Percentiles rank a stretch among this genome's conserved stretches.
Conservation (phyloP, 495 filamentous ascomycete genomes). For the Xylaria cubensis region DNA sequence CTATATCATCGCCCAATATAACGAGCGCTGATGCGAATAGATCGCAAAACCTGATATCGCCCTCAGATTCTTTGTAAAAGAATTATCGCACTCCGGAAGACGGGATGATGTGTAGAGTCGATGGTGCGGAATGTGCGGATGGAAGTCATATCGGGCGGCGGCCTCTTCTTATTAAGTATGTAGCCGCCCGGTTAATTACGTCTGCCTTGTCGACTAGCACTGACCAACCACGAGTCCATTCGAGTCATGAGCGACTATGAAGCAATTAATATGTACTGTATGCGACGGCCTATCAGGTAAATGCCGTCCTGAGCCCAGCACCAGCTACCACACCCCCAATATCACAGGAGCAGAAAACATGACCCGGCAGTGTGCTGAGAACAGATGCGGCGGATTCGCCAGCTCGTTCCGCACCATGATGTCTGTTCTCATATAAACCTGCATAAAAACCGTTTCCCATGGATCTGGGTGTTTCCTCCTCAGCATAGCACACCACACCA, state of each 20-base stretch:
- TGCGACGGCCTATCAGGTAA: conserved; percentile 20
- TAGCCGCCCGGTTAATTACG: conserved; percentile 9
- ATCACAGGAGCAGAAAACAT: background rate
- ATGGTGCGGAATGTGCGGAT: background rate
- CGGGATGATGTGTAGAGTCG: background rate
- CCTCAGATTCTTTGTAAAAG: background rate
- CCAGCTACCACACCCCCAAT: background rate
- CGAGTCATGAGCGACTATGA: conserved; percentile 2
- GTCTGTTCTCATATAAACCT: background rate
- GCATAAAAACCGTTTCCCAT: background rate
- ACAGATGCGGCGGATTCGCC: background rate
- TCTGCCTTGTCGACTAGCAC: conserved; percentile 14
- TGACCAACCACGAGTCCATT: background rate
- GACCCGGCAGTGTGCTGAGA: conserved; percentile 4
- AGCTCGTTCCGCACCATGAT: background rate
- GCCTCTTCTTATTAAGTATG: conserved; percentile 6
- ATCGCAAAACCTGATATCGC: background rate
- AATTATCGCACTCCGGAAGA: background rate
- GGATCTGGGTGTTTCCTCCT: background rate
- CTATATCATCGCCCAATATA: background rate
- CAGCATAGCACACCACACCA: background rate
- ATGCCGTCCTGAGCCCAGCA: conserved; percentile 12
- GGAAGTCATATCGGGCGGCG: background rate
- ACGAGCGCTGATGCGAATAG: background rate
- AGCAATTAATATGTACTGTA: conserved; percentile 15